Evolutionary conservation across 257 asterid species (phyloP).

Genomic region (Scutellaria galericulata): DNA sequence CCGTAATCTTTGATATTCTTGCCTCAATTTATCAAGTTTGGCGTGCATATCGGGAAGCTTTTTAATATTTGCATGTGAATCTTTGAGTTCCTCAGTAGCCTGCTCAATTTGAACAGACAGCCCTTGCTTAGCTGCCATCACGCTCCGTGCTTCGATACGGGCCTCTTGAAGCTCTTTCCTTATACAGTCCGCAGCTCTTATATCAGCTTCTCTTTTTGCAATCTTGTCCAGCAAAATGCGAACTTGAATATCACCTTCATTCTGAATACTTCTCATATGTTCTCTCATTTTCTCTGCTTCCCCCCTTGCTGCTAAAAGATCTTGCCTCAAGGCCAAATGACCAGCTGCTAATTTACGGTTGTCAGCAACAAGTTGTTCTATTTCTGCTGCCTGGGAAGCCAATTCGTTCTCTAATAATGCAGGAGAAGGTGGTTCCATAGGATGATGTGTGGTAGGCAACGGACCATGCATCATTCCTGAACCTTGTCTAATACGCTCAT

Average conservation of each 20-base stretch:
- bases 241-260: conserved; percentile 80
- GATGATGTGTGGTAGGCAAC: conserved; percentile 43
- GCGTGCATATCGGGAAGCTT: conserved; percentile 64
- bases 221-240: conserved; percentile 69
- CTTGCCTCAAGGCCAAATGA: conserved; percentile 64
- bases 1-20: conserved; percentile 78
- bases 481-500: conserved; percentile 49
- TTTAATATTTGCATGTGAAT: conserved; percentile 50
- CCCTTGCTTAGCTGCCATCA: conserved; percentile 61
- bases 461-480: conserved; percentile 47
- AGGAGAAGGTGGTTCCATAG: conserved; percentile 47
- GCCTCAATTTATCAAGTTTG: conserved; percentile 63
- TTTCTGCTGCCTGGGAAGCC: conserved; percentile 62
- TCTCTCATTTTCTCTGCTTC: conserved; percentile 67
- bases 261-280: conserved; percentile 62
- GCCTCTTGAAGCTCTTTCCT: conserved; percentile 67
- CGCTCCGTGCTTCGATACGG: conserved; percentile 57
- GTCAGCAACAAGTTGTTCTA: conserved; percentile 65
- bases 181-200: conserved; percentile 51
- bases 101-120: conserved; percentile 54
- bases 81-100: conserved; percentile 64
- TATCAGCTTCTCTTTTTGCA: conserved; percentile 64
- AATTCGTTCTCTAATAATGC: conserved; percentile 50
- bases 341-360: conserved; percentile 69
- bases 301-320: conserved; percentile 55